These are phyloP conservation scores for Solanum pinnatisectum DNA, from an alignment of 257 asterid species.

Conservation along the genomic window DNA sequence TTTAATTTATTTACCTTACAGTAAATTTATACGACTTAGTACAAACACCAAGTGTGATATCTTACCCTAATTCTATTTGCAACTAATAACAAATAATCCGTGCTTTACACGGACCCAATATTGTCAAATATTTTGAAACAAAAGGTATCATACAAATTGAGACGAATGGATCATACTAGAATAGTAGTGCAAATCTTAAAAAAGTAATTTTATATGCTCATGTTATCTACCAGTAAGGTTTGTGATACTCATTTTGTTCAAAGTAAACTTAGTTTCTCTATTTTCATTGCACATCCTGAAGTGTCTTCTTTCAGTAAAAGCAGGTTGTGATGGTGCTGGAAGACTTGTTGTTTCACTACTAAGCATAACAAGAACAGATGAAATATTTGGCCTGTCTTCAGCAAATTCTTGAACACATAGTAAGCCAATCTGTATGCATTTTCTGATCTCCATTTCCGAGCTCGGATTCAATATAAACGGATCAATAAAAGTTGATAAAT, in stretches of 20 bases:
- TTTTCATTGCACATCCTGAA: not conserved
- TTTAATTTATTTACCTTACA: too few species aligned
- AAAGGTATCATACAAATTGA: not conserved
- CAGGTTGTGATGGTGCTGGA: conserved; percentile 26
- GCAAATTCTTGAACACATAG: conserved; percentile 45
- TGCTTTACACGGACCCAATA: not conserved
- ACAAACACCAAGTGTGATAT: too few species aligned
- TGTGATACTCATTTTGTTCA: not conserved
- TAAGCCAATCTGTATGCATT: conserved; percentile 41
- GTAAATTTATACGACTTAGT: too few species aligned
- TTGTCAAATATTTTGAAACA: not conserved
- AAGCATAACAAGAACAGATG: conserved; percentile 36
- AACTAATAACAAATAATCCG: rapidly evolving
- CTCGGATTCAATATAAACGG: conserved; percentile 21
- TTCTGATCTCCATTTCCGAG: conserved; percentile 16
- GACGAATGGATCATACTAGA: not conserved
- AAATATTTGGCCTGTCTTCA: conserved; percentile 39
- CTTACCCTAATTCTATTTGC: too few species aligned
- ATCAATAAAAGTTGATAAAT: conserved; percentile 29
- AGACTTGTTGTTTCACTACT: conserved; percentile 21
- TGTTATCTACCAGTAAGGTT: not conserved
- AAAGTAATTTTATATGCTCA: not conserved
- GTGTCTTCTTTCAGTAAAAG: conserved; percentile 24
- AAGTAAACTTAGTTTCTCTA: not conserved
- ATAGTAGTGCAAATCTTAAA: not conserved